Base-by-base conservation (phyloP, 805 yeast species). In the Sungouiella blattae region DNA sequence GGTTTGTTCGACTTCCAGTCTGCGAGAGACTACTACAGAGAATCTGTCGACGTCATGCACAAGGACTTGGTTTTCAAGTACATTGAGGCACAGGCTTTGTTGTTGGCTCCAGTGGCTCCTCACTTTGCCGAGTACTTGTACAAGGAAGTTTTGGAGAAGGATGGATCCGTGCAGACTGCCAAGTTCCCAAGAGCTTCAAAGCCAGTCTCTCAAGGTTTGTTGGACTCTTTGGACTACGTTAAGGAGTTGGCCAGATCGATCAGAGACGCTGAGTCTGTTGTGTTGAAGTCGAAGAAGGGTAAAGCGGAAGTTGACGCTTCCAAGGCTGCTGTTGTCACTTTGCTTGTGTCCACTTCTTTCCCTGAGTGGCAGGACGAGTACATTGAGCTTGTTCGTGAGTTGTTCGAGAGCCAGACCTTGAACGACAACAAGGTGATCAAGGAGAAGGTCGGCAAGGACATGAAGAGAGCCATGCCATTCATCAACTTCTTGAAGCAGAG, bases 391-490 rank as follows among this genome's bases (percentile, higher is more conserved):
- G 91, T 88, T 20, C 77, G 89, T 52, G 80, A 80, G 49, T 71
- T 86, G 47, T 84, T 85, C 48, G 88, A 78, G 50, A 62, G 58
- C 30, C 80, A 77, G 24, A 62, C 76, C 18, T 69, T 84, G 53
- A 69, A 79, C 46, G 91, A 84, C 58, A 82, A 73, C 66, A 73
- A 72, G 53, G 67, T 65, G 39, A 68, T 84, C 50, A 82, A 75
- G 59, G 75, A 78, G 48, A 77, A 69, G 57, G 79, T 84, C 41
- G 86, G 86, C 47, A 82, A 80, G 60, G 98, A 93, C 54, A 86
- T 89, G 85, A 93, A 93, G 76, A 83, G 94, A 52, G 97, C 96
- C 41, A 93, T 93, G 98, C 98, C 98, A 40, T 91, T 89, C 62
- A 88, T 93, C 43, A 81, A 91, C 46, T 69, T 78, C 50, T 70